Percentiles rank a stretch among this genome's conserved stretches.
phyloP scores from a whole-genome alignment of 345 rosid genomes.

The Eucalyptus pauciflora region DNA sequence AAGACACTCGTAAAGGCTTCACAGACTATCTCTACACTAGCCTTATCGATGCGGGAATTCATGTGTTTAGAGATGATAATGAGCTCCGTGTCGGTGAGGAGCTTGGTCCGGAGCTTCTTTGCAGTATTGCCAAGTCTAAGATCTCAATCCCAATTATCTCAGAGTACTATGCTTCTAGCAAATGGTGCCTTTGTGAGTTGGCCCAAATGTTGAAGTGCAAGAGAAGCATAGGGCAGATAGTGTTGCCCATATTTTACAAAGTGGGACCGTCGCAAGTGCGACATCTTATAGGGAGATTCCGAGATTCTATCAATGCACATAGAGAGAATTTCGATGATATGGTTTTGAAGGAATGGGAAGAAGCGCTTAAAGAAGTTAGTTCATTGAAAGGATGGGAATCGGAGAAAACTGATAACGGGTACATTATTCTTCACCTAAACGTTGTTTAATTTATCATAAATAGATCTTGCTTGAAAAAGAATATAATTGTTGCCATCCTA shows the following conservation, averaged over 20 bases:
- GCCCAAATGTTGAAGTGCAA: not conserved
- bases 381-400: not conserved
- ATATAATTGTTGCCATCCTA: not conserved
- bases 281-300: not conserved
- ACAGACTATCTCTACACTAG: not conserved
- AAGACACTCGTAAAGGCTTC: not conserved
- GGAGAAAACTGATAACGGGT: not conserved
- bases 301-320: not conserved
- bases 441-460: not conserved
- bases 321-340: not conserved
- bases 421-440: not conserved
- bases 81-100: not conserved
- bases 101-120: not conserved
- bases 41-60: not conserved
- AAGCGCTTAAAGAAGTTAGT: not conserved
- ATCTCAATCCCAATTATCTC: not conserved
- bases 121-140: not conserved
- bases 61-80: not conserved
- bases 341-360: not conserved
- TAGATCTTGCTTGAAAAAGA: not conserved
- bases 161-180: not conserved
- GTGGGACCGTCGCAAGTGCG: not conserved
- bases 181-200: not conserved
- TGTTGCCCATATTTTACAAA: not conserved
- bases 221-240: not conserved